Evolutionary conservation across 2,329 filamentous ascomycete genomes (phyloP).

Genomic region (Aspergillus tanneri): DNA sequence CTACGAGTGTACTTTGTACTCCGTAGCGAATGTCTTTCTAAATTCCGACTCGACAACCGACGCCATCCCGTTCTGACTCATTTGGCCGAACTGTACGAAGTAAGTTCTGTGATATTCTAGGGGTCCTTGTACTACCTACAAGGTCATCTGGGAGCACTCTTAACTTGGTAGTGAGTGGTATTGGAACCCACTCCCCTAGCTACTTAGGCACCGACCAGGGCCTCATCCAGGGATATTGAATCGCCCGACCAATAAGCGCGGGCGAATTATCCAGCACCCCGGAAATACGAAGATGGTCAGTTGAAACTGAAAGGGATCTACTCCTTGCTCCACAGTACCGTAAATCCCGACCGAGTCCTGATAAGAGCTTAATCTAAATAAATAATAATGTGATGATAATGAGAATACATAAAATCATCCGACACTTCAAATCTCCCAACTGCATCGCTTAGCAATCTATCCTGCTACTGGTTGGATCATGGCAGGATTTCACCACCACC

Average conservation of each 20-base stretch:
- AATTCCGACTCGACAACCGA: conserved; percentile 8
- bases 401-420: conserved; percentile 23
- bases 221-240: no score
- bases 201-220: no score
- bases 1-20: no score
- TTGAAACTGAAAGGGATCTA: no score
- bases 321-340: not conserved
- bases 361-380: conserved; percentile 22
- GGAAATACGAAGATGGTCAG: conserved; percentile 10
- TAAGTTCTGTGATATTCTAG: conserved; percentile 2
- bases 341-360: conserved; percentile 4
- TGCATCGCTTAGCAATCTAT: not conserved
- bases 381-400: conserved; percentile 21
- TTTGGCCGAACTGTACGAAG: conserved; percentile 2
- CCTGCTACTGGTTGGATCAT: no score
- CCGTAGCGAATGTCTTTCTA: no score
- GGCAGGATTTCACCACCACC: no score
- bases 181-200: no score
- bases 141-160: no score
- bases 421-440: conserved; percentile 2
- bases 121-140: not conserved
- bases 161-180: no score
- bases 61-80: not conserved
- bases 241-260: conserved; percentile 21
- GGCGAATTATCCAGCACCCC: conserved; percentile 12